These are phyloP conservation scores for Geranomyces michiganensis DNA, from an alignment of 192 early-diverging fungal genomes.

Conservation along the genomic window DNA sequence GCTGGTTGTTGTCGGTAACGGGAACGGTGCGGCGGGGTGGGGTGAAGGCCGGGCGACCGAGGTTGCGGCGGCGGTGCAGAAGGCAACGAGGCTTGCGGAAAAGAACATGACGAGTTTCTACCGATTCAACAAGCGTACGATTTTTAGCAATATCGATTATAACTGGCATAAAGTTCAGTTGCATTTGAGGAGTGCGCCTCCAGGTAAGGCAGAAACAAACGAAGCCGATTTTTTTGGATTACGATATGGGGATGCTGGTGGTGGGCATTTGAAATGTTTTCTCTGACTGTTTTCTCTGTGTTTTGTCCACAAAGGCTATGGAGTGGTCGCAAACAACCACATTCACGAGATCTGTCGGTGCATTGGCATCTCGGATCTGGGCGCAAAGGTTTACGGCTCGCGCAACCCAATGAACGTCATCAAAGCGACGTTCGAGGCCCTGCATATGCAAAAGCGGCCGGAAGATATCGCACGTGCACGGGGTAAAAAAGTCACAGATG, in stretches of 20 bases:
- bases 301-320: conserved; percentile 71
- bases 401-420: conserved; percentile 97
- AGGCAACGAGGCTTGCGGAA: conserved; percentile 86
- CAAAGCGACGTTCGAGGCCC: conserved; percentile 93
- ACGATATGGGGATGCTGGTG: not conserved
- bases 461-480: conserved; percentile 84
- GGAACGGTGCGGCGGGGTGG: conserved; percentile 86
- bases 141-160: conserved; percentile 84
- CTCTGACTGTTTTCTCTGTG: not conserved
- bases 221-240: no score
- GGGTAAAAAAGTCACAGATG: conserved; percentile 86
- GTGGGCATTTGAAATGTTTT: not conserved
- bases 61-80: conserved; percentile 73
- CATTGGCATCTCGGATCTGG: conserved; percentile 89
- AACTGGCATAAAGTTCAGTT: conserved; percentile 89
- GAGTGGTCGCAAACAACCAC: conserved; percentile 87
- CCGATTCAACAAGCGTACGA: conserved; percentile 91
- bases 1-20: conserved; percentile 94
- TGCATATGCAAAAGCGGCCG: conserved; percentile 76
- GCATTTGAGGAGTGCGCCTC: conserved; percentile 78
- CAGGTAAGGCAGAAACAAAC: conserved; percentile 76
- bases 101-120: conserved; percentile 83
- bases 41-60: conserved; percentile 91
- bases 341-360: conserved; percentile 96
- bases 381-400: conserved; percentile 89